Evolutionary conservation across 179 eudicot genomes (phyloP).

Genomic region (Dionaea muscipula): DNA sequence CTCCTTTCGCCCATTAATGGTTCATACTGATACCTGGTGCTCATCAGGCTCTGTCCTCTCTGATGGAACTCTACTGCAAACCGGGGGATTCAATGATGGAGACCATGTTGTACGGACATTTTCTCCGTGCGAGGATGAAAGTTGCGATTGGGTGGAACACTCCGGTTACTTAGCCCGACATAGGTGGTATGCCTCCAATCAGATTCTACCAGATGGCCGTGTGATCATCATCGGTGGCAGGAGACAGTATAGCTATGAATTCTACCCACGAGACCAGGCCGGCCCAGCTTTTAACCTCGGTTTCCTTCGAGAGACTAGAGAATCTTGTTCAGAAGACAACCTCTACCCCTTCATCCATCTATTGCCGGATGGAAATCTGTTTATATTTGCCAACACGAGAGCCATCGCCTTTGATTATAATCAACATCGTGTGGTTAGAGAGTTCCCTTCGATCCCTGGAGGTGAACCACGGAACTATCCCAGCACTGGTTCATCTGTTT

Average conservation of each 20-base stretch:
- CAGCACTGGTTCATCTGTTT: constrained; percentile 64
- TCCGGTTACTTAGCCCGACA: constrained; percentile 25
- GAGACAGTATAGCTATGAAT: constrained; percentile 42
- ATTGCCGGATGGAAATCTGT: constrained; percentile 59
- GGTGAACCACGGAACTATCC: constrained; percentile 65
- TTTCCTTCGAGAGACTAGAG: constrained; percentile 46
- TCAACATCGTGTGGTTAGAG: constrained; percentile 24
- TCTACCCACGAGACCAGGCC: constrained; percentile 28
- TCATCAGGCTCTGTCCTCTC: constrained; percentile 63
- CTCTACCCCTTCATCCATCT: constrained; percentile 68
- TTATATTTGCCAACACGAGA: constrained; percentile 60
- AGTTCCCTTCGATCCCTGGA: constrained; percentile 37
- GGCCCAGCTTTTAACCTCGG: constrained; percentile 14
- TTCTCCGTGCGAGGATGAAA: constrained; percentile 23
- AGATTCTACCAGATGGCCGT: constrained; percentile 49
- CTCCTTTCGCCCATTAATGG: constrained; percentile 37
- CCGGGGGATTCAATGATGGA: constrained; percentile 69
- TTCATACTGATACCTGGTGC: constrained; percentile 74
- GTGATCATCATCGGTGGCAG: constrained; percentile 56
- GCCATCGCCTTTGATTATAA: constrained; percentile 43
- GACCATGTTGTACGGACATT: constrained; percentile 45
- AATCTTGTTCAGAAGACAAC: constrained; percentile 49
- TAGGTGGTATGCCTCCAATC: constrained; percentile 71
- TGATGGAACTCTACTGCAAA: constrained; percentile 54
- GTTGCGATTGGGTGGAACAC: constrained; percentile 55